A percentile compares a stretch with the other conserved stretches of the same genome.
Conservation (phyloP, 1,284 basidiomycete genomes). For the Tremellales sp. region DNA sequence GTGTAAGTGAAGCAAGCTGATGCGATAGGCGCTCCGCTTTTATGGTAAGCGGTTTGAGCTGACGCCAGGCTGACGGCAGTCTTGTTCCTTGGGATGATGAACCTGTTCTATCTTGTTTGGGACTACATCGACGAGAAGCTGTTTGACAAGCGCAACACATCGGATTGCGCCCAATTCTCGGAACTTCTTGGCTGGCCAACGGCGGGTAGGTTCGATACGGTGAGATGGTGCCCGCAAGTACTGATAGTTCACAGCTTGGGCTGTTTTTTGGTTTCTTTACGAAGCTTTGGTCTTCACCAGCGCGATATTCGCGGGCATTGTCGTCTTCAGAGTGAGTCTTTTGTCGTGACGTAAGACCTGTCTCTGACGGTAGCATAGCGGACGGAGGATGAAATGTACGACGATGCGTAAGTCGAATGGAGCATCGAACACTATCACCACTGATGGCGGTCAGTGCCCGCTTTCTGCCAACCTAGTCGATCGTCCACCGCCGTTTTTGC, state of each 20-base stretch:
- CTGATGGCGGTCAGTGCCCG: no score
- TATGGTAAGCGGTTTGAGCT: slow-evolving; percentile 25
- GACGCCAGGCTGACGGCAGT: slow-evolving; percentile 11
- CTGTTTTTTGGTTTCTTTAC: slow-evolving; percentile 38
- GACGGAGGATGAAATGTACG: slow-evolving; percentile 26
- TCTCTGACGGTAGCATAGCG: slow-evolving; percentile 11
- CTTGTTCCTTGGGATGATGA: slow-evolving; percentile 38
- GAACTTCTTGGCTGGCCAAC: slow-evolving; percentile 42
- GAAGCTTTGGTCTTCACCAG: slow-evolving; percentile 38
- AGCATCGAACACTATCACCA: not conserved
- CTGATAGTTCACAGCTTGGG: no score
- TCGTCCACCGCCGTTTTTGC: no score
- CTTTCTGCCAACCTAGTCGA: not conserved
- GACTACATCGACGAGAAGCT: slow-evolving; percentile 47
- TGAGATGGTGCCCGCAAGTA: not conserved
- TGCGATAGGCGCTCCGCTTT: slow-evolving; percentile 40
- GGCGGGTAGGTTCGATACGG: slow-evolving; percentile 21
- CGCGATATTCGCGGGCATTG: slow-evolving; percentile 46
- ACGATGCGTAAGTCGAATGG: slow-evolving; percentile 25
- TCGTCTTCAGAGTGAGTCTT: slow-evolving; percentile 38
- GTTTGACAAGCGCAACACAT: slow-evolving; percentile 45
- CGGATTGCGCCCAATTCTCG: slow-evolving; percentile 45
- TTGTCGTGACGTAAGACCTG: not conserved
- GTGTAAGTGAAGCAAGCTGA: slow-evolving; percentile 1
- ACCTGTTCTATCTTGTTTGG: slow-evolving; percentile 49